Base-by-base conservation (phyloP, 257 asterid species). In the Nicotiana undulata region DNA sequence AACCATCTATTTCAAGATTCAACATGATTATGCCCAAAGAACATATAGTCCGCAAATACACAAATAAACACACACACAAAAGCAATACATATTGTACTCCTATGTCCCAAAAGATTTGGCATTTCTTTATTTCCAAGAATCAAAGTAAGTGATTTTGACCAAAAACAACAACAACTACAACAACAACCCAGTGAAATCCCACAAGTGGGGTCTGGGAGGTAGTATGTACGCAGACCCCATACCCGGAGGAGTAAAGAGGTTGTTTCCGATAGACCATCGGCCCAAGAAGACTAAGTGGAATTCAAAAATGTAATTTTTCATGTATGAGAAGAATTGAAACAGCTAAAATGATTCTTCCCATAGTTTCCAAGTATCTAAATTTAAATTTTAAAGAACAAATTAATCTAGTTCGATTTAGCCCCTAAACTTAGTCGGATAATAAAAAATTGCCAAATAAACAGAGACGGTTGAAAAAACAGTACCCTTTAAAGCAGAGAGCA, bases 1-100 rank as follows among this genome's bases (percentile, higher is more conserved):
- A 82, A 63, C 63, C 79, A 81, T 75, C 68, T n/a, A 83, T 63
- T 76, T 37, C 63, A 74, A 74, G 37, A 75, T 44, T 52, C 79
- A 64, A 56, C 81, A 59, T 63, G 22, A 44, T 46, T 53, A 44
- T 20, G 9, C 63, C 76, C 5, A 70, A 70, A 64, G 49, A 15
- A 79, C 34, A 77, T 16, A 46, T 61, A 29, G 53, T 37, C 20
- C 22, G 49, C 49, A 40, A 40, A 40, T 40, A 31, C 34, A 68
- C 20, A 15, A 59, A 34, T 37, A 78, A 34, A 20, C 24, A 17
- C 34, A 59, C 56, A 67, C 51, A 37, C 10, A 40, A 40, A 40
- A 40, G 49, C 49, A 40, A 40, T 40, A 40, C 12, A 40, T 40
- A 40, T 40, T 40, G 49, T 40, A 9, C 49, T 12, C 49, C 12